Evolutionary conservation across 768 basidiomycete genomes (phyloP).

Genomic region (Rhizopogon vinicolor): DNA sequence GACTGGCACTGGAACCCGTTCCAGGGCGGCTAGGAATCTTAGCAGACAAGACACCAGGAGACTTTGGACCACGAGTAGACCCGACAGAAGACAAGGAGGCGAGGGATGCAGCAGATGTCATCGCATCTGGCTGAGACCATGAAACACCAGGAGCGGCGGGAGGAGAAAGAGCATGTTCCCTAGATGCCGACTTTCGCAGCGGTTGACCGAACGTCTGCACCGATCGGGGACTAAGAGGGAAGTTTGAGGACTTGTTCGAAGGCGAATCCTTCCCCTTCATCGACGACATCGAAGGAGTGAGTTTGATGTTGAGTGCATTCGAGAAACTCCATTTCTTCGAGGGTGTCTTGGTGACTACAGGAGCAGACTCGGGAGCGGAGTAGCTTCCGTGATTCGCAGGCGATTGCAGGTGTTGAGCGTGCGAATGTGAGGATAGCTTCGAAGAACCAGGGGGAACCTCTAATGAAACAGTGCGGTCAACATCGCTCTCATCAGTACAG

Average conservation of each 20-base stretch:
- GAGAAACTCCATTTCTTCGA: slow-evolving; percentile 98
- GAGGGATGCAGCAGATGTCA: slow-evolving; percentile 74
- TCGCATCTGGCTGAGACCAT: slow-evolving; percentile 76
- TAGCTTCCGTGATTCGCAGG: slow-evolving; percentile 32
- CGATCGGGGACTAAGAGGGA: slow-evolving; percentile 63
- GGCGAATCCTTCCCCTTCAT: slow-evolving; percentile 39
- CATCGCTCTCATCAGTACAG: slow-evolving; percentile 40
- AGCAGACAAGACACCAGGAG: slow-evolving; percentile 34
- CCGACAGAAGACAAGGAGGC: slow-evolving; percentile 71
- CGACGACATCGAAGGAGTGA: slow-evolving; percentile 59
- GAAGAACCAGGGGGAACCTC: slow-evolving; percentile 40
- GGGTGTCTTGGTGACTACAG: slow-evolving; percentile 63
- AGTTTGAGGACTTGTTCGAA: slow-evolving; percentile 42
- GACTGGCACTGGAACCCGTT: slow-evolving; percentile 74
- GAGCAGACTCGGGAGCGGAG: slow-evolving; percentile 37
- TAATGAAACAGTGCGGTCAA: slow-evolving; percentile 44
- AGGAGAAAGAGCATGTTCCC: slow-evolving; percentile 52
- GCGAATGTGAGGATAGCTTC: slow-evolving; percentile 20
- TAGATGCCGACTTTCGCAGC: slow-evolving; percentile 64
- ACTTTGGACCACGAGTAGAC: slow-evolving; percentile 50
- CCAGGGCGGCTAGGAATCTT: slow-evolving; percentile 71
- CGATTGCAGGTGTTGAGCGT: slow-evolving; percentile 34
- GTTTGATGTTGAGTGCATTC: slow-evolving; percentile 73
- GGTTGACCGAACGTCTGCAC: slow-evolving; percentile 61
- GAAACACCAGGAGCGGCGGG: slow-evolving; percentile 37